Conservation (phyloP, 164 flowering plant genomes). For the Vitis vinifera region ASM3070453v1 NC_081806.1:3406001-3406500, state of each 20-base stretch:
- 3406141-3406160: slow-evolving; percentile 42
- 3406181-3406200: slow-evolving; percentile 4
- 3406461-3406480: neutral
- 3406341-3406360: slow-evolving; percentile 68
- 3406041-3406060: slow-evolving; percentile 75
- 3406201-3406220: neutral
- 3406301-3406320: slow-evolving; percentile 81
- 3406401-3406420: slow-evolving; percentile 77
- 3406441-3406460: neutral
- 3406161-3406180: slow-evolving; percentile 45
- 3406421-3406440: slow-evolving; percentile 43
- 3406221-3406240: neutral
- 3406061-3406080: slow-evolving; percentile 89
- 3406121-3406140: slow-evolving; percentile 40
- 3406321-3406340: slow-evolving; percentile 88
- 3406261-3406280: neutral
- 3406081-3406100: slow-evolving; percentile 80
- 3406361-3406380: slow-evolving; percentile 69
- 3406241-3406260: slow-evolving; percentile 5
- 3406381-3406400: slow-evolving; percentile 65
- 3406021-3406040: slow-evolving; percentile 35
- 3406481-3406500: neutral
- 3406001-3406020: slow-evolving; percentile 4
- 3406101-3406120: slow-evolving; percentile 62
- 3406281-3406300: slow-evolving; percentile 41